Evolutionary conservation across 2,329 filamentous ascomycete species (phyloP), one percentile per base, ranked within the genome.

Genomic region (Monilinia laxa): DNA sequence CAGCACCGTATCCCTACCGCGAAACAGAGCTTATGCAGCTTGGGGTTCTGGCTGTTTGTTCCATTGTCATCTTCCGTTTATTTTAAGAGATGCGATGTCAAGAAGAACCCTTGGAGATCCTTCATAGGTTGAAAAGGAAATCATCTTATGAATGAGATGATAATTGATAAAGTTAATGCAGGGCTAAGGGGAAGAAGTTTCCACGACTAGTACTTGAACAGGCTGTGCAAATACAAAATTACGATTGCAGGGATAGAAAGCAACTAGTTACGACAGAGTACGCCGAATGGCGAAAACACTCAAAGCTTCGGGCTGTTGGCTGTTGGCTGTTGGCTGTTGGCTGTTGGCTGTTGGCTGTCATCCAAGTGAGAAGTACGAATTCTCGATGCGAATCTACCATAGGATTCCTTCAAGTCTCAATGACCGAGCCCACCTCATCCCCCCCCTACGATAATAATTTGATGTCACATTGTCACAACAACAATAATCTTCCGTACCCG

Each of bases 211-310:
- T 28, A 28, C 40, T 16, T 40, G 42, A 45, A 35, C 5, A 56
- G 62, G 62, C 62, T 64, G 62, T 64, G 62, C 62, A 64, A 56
- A 47, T 64, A 55, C 62, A 23, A 64, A 40, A 64, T 64, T 64
- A 40, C 62, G 52, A 57, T 38, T 57, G 28, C 62, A 64, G 40
- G 62, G 62, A 31, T 45, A 28, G 16, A 16, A 45, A 45, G 40
- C 11, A 45, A 14, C 12, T 14, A 14, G 10, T 38, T 45, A 23
- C 35, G 31, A 35, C 31, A 35, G 31, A 35, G 31, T 2, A 38
- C 51, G 38, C 38, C 62, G 20, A 53, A 38, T 11, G 40, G 60
- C 25, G 31, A 20, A 28, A 58, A 58, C 31, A 16, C 56, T 4
- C 23, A 31, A 31, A 47, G 40, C 40, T 42, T 47, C 25, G 23